Base-by-base conservation (phyloP, 345 rosid genomes). In the Populus deltoides region DNA sequence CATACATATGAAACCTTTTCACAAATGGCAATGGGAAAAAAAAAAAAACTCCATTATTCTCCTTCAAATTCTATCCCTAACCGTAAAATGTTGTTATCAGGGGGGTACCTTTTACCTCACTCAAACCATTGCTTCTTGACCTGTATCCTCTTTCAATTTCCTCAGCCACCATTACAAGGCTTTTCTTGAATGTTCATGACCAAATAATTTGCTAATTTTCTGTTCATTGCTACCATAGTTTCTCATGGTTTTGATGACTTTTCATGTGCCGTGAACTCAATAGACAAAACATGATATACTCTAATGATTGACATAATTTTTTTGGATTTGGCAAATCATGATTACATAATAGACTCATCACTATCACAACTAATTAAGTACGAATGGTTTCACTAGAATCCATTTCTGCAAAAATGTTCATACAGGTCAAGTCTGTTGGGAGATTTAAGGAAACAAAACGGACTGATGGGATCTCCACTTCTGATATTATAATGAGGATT, bases 391-490 rank as follows among this genome's bases (percentile, higher is more conserved):
- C 3, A 15, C 41, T 25, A 63, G 36, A 51, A 63, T 61, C 16
- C 47, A 8, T 47, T 33, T 45, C 27, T 31, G n/a, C 29, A 33
- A 49, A 55, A 61, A 71, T 43, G 20, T 70, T 17, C 0, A 4
- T 43, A 53, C 81, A 89, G 92, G 92, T 89, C 0, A 91, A 85
- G 70, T 70, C 87, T 7, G 75, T 86, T 65, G 94, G 92, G 75
- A 89, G 83, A 47, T 91, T 91, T 41, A 88, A 87, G 82, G 92
- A 91, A 82, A 91, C 94, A 1, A 85, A 91, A 85, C 82, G 90
- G 75, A 88, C 92, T 31, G 90, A 91, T n/a, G 92, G 92, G 72
- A 91, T 91, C 59, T 91, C 92, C 6, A 91, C 90, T 67, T 91
- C 94, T 39, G 94, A 91, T 70, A 78, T 91, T 65, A 87, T 91